A percentile compares a stretch with the other conserved stretches of the same genome.
Evolutionary conservation across 441 rosid species (phyloP).

Genomic region (Adansonia grandidieri): DNA sequence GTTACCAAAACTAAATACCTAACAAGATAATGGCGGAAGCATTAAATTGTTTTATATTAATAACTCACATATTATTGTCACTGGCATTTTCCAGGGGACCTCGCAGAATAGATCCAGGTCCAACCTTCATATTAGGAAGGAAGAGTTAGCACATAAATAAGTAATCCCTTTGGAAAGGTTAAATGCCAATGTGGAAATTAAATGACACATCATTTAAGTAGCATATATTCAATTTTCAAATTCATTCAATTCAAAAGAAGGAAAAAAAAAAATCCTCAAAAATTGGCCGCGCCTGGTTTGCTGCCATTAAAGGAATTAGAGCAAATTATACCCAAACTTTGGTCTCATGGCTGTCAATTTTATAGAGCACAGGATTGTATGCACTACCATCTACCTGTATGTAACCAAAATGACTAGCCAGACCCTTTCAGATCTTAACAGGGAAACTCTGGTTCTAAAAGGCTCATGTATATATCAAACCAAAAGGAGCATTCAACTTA

Average conservation of each 20-base stretch:
- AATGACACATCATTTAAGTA: constrained; percentile 13
- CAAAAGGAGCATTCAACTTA: constrained; percentile 45
- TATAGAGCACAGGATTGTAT: neutral
- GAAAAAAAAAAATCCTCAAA: neutral
- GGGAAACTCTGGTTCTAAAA: neutral
- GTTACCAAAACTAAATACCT: constrained; percentile 32
- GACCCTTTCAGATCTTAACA: constrained; percentile 5
- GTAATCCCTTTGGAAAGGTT: neutral
- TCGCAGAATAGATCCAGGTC: constrained; percentile 72
- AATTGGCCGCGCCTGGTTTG: neutral
- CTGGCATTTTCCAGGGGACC: constrained; percentile 82
- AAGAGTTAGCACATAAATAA: constrained; percentile 26
- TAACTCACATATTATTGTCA: constrained; percentile 76
- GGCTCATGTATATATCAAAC: constrained; percentile 2
- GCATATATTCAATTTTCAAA: constrained; percentile 11
- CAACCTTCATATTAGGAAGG: constrained; percentile 62
- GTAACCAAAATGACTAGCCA: constrained; percentile 10
- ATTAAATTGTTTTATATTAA: constrained; percentile 33
- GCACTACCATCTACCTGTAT: neutral
- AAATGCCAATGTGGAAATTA: neutral
- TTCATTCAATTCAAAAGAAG: neutral
- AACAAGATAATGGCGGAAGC: neutral
- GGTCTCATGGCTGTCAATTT: constrained; percentile 1
- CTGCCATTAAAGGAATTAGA: neutral
- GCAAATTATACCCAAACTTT: constrained; percentile 8